Evolutionary conservation across 495 filamentous ascomycete genomes (phyloP).

Genomic region (Podospora pseudocomata): DNA sequence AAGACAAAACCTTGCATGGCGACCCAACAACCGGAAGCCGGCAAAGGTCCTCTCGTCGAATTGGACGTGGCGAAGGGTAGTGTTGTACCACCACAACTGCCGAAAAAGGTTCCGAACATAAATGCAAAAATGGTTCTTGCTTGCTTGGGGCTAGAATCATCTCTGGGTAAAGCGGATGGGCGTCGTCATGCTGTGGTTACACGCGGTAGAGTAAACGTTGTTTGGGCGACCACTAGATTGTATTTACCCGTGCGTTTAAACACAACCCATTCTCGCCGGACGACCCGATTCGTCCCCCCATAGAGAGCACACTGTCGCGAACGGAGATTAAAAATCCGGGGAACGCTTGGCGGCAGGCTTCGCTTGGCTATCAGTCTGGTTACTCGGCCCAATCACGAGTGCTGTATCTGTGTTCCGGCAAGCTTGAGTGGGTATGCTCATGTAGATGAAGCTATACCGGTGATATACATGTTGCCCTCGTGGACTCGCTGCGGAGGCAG

Average conservation of each 20-base stretch:
- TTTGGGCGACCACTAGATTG: neutral
- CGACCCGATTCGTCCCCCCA: slow-evolving; percentile 23
- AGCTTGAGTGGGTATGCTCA: slow-evolving; percentile 10
- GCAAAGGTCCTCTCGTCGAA: neutral
- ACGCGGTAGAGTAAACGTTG: neutral
- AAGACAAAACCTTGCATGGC: neutral
- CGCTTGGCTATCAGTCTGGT: neutral
- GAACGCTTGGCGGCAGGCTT: slow-evolving; percentile 19
- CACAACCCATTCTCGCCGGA: slow-evolving; percentile 17
- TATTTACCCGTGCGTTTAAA: slow-evolving; percentile 6
- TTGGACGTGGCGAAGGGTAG: neutral
- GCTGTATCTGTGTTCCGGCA: slow-evolving; percentile 1
- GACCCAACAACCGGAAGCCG: neutral
- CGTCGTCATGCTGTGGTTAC: slow-evolving; percentile 4
- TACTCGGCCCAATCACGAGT: slow-evolving; percentile 11
- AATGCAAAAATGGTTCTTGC: neutral
- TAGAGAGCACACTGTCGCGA: slow-evolving; percentile 12
- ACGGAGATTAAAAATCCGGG: slow-evolving; percentile 30
- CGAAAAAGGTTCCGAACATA: slow-evolving; percentile 5
- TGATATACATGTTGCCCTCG: slow-evolving; percentile 3
- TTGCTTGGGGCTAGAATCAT: neutral
- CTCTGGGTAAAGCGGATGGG: slow-evolving; percentile 11
- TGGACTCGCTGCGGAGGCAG: slow-evolving; percentile 7
- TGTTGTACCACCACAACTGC: neutral
- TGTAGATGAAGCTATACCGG: slow-evolving; percentile 12